Conservation (phyloP, 306 rosid genomes). For the Castanospermum australe region DNA sequence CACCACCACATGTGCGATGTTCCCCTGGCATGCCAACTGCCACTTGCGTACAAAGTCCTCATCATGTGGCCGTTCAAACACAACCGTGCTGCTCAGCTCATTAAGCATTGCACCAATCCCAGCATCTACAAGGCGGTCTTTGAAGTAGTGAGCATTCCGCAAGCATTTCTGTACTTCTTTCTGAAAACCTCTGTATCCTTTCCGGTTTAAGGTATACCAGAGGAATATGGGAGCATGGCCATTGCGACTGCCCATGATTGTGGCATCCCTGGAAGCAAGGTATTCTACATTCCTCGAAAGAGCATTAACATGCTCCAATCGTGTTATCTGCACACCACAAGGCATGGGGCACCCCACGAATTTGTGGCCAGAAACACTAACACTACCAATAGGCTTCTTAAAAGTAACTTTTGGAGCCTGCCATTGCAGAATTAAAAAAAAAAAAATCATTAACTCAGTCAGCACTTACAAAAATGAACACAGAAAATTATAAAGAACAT, state of each 20-base stretch:
- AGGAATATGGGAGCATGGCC: conserved; percentile 67
- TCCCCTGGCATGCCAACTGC: conserved; percentile 60
- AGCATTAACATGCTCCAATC: conserved; percentile 47
- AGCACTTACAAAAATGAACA: neutral
- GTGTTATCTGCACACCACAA: conserved; percentile 59
- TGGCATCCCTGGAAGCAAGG: conserved; percentile 59
- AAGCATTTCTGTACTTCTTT: conserved; percentile 60
- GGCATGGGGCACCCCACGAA: conserved; percentile 68
- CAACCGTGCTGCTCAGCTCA: conserved; percentile 59
- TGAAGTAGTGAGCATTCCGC: conserved; percentile 53
- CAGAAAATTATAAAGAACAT: neutral
- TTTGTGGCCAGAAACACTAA: conserved; percentile 63
- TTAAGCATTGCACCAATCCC: conserved; percentile 62
- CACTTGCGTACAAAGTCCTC: conserved; percentile 51
- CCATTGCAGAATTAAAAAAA: conserved; percentile 11
- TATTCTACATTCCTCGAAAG: conserved; percentile 57
- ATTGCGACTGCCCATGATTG: conserved; percentile 62
- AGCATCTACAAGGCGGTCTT: conserved; percentile 42
- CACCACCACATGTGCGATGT: conserved; percentile 59
- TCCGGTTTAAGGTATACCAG: conserved; percentile 57
- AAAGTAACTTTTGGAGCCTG: conserved; percentile 59
- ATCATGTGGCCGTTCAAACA: conserved; percentile 61
- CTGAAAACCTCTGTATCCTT: conserved; percentile 58
- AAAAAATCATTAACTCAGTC: neutral
- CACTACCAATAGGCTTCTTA: conserved; percentile 62